Evolutionary conservation across 805 yeast genomes (phyloP), one percentile per base, ranked within the genome.

Genomic region (Yarrowia bubula): DNA sequence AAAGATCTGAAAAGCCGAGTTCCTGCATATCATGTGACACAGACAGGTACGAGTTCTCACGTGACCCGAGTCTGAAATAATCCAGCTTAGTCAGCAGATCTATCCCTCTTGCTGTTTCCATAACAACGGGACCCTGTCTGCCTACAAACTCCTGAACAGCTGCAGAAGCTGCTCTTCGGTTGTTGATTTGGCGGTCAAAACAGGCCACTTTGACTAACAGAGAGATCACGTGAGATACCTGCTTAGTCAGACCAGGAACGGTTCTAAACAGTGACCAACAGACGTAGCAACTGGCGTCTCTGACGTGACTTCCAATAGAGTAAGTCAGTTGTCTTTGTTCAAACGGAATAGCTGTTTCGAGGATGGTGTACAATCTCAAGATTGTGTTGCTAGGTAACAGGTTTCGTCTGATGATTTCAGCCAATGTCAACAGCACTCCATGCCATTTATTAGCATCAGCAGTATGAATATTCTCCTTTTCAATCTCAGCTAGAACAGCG

Each of bases 141-240:
- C 98, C 98, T 2, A 90, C 73, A 14, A 88, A 79, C 71, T 92
- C 98, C 72, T 92, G 98, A 7, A 92, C 70, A 0, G 95, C 93
- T 0, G 98, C 97, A 5, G 90, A 79, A 1, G 92, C 87, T 15
- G 97, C 92, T 66, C 96, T 79, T 65, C 97, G 79, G 6, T 92
- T 83, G 66, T 86, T 80, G 17, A 90, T 77, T 64, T 92, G 97
- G 22, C 80, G 76, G 72, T 92, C 98, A 71, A 87, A 87, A 57
- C 90, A 79, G 8, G 87, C 76, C 1, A 84, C 80, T 10, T 80
- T 72, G 2, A 89, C 70, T 31, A 90, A 73, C 68, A 80, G 79
- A 17, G 66, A 37, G 66, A 70, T 42, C 73, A 75, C 7, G 71
- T 66, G 18, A 1, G 61, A 61, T 1, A 72, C 63, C 1, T 68